Conservation (phyloP, 306 rosid species). For the Malus fusca region DNA sequence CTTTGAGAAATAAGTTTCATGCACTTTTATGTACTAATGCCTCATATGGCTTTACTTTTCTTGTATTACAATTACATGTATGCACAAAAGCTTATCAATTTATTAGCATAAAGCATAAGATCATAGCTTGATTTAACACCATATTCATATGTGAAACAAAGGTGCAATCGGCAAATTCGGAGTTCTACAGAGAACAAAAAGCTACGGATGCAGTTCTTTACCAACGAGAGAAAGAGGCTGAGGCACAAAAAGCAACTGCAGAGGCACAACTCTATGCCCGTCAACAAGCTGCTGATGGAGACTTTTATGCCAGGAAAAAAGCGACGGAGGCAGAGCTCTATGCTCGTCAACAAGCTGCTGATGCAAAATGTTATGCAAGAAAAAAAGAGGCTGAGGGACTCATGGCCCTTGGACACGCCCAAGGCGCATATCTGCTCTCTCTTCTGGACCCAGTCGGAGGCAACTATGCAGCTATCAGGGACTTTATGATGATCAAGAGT, state of each 20-base stretch:
- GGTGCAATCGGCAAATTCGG: constrained; percentile 41
- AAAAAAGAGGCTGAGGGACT: constrained; percentile 34
- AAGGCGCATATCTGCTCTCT: constrained; percentile 16
- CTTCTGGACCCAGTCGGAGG: constrained; percentile 18
- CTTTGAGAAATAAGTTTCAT: too few relatives aligned
- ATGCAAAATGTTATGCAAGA: constrained; percentile 28
- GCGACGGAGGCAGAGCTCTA: constrained; percentile 24
- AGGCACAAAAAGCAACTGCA: constrained; percentile 24
- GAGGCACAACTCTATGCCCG: constrained; percentile 24
- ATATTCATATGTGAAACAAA: background rate
- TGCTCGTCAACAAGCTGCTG: constrained; percentile 25
- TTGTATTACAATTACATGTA: background rate
- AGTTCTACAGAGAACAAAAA: constrained; percentile 29
- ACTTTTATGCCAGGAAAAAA: constrained; percentile 21
- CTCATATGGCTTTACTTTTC: too few relatives aligned
- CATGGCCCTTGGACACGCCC: constrained; percentile 27
- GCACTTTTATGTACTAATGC: too few relatives aligned
- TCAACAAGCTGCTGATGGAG: constrained; percentile 28
- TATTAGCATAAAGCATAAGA: too few relatives aligned
- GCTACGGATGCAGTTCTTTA: constrained; percentile 18
- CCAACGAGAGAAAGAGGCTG: constrained; percentile 20
- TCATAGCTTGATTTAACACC: background rate
- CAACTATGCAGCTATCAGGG: constrained; percentile 20
- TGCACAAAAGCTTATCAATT: too few relatives aligned
- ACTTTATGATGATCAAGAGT: constrained; percentile 25